These are phyloP conservation scores for Thielaviopsis musarum DNA, from an alignment of 2,329 filamentous ascomycete species.

Conservation along the genomic window DNA sequence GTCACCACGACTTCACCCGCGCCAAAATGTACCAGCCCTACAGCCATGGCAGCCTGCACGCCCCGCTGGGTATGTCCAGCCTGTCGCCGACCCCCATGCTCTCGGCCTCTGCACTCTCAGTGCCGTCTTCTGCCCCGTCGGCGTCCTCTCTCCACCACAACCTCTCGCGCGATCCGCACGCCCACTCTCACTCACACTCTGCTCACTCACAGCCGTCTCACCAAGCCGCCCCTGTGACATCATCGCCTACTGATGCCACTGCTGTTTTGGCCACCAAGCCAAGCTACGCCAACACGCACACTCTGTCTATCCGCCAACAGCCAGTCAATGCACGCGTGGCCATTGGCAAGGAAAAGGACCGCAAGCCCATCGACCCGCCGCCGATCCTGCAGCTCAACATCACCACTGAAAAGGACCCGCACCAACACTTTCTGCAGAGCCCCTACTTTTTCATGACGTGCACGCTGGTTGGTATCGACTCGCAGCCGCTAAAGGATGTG, in stretches of 20 bases:
- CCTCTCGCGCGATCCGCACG: not conserved
- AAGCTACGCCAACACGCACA: conserved; percentile 6
- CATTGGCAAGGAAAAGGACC: conserved; percentile 62
- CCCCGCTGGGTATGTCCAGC: conserved; percentile 6
- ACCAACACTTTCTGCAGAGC: conserved; percentile 24
- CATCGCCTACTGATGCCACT: not conserved
- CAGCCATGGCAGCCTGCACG: not conserved
- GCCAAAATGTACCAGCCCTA: conserved; percentile 11
- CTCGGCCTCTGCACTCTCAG: not conserved
- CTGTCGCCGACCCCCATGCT: not conserved
- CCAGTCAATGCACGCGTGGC: conserved; percentile 51
- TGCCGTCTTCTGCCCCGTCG: not conserved
- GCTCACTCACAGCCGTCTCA: conserved; percentile 1
- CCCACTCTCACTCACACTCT: not conserved
- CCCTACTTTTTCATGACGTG: conserved; percentile 34
- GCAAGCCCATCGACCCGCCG: conserved; percentile 77
- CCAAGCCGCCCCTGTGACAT: not conserved
- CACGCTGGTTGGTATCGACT: conserved; percentile 26
- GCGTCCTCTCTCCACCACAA: not conserved
- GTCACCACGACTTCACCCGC: conserved; percentile 9
- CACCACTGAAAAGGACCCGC: conserved; percentile 26
- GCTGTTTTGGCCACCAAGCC: not conserved
- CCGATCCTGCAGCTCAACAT: conserved; percentile 56
- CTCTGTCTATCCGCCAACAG: conserved; percentile 45
- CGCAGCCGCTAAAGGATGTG: conserved; percentile 20